phyloP scores from a whole-genome alignment of 257 asterid species.

The Voacanga thouarsii region DNA sequence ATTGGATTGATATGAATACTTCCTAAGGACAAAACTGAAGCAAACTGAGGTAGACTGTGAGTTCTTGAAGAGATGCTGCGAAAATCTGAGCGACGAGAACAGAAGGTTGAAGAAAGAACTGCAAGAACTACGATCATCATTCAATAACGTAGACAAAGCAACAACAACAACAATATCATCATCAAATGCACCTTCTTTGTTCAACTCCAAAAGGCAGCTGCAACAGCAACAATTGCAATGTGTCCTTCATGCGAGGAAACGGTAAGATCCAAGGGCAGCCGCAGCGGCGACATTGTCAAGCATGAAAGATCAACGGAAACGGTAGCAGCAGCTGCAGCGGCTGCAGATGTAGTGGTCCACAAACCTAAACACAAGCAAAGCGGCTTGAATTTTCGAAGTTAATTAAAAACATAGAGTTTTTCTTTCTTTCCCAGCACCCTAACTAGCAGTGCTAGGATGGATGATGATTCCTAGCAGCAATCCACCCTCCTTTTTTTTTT shows the following conservation, averaged over 20 bases:
- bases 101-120: slow-evolving; percentile 54
- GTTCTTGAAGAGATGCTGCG: slow-evolving; percentile 60
- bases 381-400: slow-evolving; percentile 1
- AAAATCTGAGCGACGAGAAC: slow-evolving; percentile 51
- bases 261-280: slow-evolving; percentile 8
- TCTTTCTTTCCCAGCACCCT: too few relatives aligned
- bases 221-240: slow-evolving; percentile 1
- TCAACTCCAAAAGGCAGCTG: slow-evolving; percentile 12
- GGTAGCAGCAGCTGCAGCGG: background rate
- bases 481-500: background rate
- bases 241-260: slow-evolving; percentile 26
- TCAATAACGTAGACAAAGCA: slow-evolving; percentile 17
- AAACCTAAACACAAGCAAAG: slow-evolving; percentile 13
- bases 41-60: slow-evolving; percentile 73
- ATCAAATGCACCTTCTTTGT: slow-evolving; percentile 7
- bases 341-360: slow-evolving; percentile 2
- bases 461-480: background rate
- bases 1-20: background rate
- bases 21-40: slow-evolving; percentile 73
- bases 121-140: slow-evolving; percentile 40
- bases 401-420: background rate
- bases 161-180: background rate
- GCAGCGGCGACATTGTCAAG: slow-evolving; percentile 4
- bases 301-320: background rate
- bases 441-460: background rate